Evolutionary conservation across 495 filamentous ascomycete genomes (phyloP), one percentile per base, ranked within the genome.

Genomic region (Niebla homalea): DNA sequence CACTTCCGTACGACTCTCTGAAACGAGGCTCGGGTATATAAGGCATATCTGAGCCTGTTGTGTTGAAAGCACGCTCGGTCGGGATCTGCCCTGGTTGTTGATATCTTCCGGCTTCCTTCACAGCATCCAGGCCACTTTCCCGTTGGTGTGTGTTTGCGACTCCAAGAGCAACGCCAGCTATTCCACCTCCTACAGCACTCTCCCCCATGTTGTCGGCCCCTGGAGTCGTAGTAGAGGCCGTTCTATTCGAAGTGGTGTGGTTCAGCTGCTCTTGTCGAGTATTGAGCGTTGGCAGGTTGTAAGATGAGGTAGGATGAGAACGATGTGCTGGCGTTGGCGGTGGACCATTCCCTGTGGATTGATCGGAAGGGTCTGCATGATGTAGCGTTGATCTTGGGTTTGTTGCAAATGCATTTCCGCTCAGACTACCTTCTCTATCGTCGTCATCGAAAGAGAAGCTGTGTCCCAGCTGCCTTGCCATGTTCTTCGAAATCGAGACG

Each of bases 191-290:
- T 42, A 74, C 75, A 12, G 85, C 84, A 38, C 70, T 64, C 22
- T 81, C 76, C 41, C 84, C 77, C 47, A 87, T 75, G 59, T 89
- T 88, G 64, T 89, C 85, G 36, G 77, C 73, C 10, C 83, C 84
- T 4, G 85, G 85, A 6, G 84, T 87, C 38, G 78, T 72, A 42
- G 69, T 80, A 44, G 71, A 75, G 51, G 67, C 67, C 42, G 70
- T 70, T 8, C 64, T 62, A 36, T 54, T 53, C 5, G 59, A 60
- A 11, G 48, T 56, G 38, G 61, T 56, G 39, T 62, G 50, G 42
- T 46, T 62, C 22, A 63, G 50, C 38, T 50, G 38, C 25, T 57
- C 41, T 48, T 51, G 49, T 26, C 56, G 36, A 18, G 50, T 46
- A 38, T 42, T 50, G 0, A 49, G 16, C 29, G 45, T 41, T 12